Evolutionary conservation across 345 rosid species (phyloP).

Genomic region (Kernera saxatilis): DNA sequence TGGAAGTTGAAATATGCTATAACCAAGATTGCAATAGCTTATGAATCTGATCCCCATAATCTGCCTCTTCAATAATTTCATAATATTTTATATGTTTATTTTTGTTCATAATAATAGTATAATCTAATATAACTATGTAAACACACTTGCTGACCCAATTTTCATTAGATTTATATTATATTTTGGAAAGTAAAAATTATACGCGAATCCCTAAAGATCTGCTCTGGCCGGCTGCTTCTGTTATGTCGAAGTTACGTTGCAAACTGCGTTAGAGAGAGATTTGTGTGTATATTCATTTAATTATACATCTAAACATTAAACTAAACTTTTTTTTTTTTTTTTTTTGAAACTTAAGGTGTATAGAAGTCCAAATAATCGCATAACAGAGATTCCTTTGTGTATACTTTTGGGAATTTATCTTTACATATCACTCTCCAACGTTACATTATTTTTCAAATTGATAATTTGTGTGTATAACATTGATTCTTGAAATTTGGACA

Average conservation of each 20-base stretch:
- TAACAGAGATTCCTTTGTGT: neutral
- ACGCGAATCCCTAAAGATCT: slow-evolving; percentile 59
- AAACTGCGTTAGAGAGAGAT: neutral
- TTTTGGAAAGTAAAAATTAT: neutral
- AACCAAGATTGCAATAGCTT: slow-evolving; percentile 4
- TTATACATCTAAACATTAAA: neutral
- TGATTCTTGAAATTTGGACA: neutral
- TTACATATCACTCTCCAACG: neutral
- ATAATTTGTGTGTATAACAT: neutral
- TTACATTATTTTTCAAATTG: neutral
- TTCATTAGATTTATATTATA: neutral
- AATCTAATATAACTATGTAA: neutral
- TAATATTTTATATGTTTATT: neutral
- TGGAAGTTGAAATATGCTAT: slow-evolving; percentile 12
- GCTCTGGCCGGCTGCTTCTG: slow-evolving; percentile 34
- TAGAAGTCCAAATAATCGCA: neutral
- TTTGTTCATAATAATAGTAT: neutral
- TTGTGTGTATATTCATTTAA: neutral
- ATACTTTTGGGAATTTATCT: neutral
- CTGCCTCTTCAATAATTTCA: slow-evolving; percentile 13
- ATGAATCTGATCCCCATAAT: slow-evolving; percentile 28
- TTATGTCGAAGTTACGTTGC: slow-evolving; percentile 22
- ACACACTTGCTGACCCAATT: neutral
- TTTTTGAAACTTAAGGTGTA: neutral
- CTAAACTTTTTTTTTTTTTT: no score